These are phyloP conservation scores for Fusarium musae DNA, from an alignment of 2,329 filamentous ascomycete species.

Conservation along the genomic window DNA sequence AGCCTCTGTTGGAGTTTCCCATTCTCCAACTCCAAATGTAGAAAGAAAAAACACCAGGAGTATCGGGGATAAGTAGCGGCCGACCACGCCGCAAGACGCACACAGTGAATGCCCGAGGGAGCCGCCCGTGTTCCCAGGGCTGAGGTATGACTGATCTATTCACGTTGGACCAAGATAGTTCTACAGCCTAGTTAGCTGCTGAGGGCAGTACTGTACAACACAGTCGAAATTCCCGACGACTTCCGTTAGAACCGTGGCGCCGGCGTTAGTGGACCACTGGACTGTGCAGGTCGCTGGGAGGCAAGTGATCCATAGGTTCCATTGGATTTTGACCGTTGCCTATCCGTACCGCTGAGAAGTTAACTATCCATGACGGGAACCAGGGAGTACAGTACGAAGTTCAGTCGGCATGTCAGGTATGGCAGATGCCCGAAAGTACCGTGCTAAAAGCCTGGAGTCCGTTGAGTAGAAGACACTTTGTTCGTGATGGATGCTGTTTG, in stretches of 20 bases:
- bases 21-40: constrained; percentile 1
- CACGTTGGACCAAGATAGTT: constrained; percentile 1
- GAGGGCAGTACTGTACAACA: not conserved
- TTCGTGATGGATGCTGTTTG: not conserved
- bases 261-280: constrained; percentile 14
- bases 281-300: constrained; percentile 10
- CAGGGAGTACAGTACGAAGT: not conserved
- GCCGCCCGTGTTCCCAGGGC: constrained; percentile 33
- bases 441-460: not conserved
- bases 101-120: constrained; percentile 26
- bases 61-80: constrained; percentile 28
- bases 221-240: not conserved
- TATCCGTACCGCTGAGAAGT: constrained; percentile 9
- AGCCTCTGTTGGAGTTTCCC: constrained; percentile 22
- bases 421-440: not conserved
- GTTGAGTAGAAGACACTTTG: not conserved
- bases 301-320: not conserved
- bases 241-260: constrained; percentile 20
- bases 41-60: not conserved
- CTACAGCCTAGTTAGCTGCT: not conserved
- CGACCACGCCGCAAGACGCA: constrained; percentile 24
- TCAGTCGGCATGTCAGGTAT: not conserved
- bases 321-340: constrained; percentile 23
- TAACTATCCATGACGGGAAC: constrained; percentile 1
- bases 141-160: constrained; percentile 18